Percentiles rank a stretch among this genome's conserved stretches.
These are phyloP conservation scores for Artomyces pyxidatus DNA, from an alignment of 768 basidiomycete genomes.

Conservation along the genomic window DNA sequence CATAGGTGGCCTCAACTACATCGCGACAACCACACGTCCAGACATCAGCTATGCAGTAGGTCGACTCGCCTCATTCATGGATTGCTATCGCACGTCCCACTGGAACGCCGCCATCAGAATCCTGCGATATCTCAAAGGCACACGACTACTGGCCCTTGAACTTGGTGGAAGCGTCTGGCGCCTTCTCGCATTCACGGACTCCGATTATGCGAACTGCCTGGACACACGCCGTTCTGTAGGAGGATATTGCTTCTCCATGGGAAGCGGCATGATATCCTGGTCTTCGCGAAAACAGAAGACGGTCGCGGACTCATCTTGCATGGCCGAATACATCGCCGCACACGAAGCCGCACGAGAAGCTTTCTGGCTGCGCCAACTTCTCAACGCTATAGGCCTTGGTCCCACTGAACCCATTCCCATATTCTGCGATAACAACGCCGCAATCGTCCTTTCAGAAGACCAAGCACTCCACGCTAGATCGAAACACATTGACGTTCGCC, in stretches of 20 bases:
- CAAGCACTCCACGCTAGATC: neutral
- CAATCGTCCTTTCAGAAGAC: neutral
- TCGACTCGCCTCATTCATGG: slow-evolving; percentile 23
- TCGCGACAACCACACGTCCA: slow-evolving; percentile 15
- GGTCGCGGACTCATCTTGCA: neutral
- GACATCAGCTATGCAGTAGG: slow-evolving; percentile 23
- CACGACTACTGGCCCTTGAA: neutral
- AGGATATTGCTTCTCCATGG: slow-evolving; percentile 19
- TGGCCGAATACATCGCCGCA: neutral
- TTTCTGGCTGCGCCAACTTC: neutral
- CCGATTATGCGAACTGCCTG: slow-evolving; percentile 20
- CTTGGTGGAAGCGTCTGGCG: neutral
- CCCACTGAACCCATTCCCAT: neutral
- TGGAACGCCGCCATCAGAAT: slow-evolving; percentile 21
- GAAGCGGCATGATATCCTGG: slow-evolving; percentile 22
- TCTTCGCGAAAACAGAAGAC: neutral
- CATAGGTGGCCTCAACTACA: slow-evolving; percentile 1
- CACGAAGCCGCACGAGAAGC: neutral
- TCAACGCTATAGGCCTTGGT: neutral
- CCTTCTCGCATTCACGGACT: slow-evolving; percentile 13
- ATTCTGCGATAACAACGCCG: neutral
- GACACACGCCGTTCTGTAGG: slow-evolving; percentile 20
- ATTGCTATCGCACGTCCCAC: slow-evolving; percentile 19
- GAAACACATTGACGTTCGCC: neutral
- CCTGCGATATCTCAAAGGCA: slow-evolving; percentile 14